A percentile compares a stretch with the other conserved stretches of the same genome.
Conservation (phyloP, 495 filamentous ascomycete species). For the Penicillium odoratum region DNA sequence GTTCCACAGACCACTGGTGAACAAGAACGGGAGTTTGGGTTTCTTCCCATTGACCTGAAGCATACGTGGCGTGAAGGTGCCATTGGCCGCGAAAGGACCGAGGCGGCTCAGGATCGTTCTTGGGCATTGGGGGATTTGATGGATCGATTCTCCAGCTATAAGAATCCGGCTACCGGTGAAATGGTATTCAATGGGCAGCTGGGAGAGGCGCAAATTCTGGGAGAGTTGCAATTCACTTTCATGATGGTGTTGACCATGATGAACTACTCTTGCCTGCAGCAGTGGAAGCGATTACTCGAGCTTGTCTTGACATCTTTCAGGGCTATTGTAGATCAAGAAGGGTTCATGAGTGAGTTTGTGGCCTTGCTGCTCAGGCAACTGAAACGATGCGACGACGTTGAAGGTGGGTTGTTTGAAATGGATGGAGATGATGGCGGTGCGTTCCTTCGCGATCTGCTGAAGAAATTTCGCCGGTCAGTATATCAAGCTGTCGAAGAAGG, state of each 20-base stretch:
- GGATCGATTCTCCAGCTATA: slow-evolving; percentile 29
- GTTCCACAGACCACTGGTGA: slow-evolving; percentile 12
- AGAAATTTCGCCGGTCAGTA: slow-evolving; percentile 49
- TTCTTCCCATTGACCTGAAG: slow-evolving; percentile 52
- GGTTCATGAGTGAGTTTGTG: slow-evolving; percentile 61
- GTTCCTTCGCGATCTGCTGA: slow-evolving; percentile 55
- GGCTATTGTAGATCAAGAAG: slow-evolving; percentile 56
- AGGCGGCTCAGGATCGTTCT: slow-evolving; percentile 67
- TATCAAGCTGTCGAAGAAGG: slow-evolving; percentile 39
- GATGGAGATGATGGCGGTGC: slow-evolving; percentile 53
- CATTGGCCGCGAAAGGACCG: slow-evolving; percentile 69
- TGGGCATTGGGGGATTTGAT: slow-evolving; percentile 66
- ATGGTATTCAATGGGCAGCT: slow-evolving; percentile 17
- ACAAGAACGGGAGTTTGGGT: slow-evolving; percentile 44
- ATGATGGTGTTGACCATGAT: slow-evolving; percentile 76
- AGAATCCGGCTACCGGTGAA: slow-evolving; percentile 18
- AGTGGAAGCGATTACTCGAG: slow-evolving; percentile 78
- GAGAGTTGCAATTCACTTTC: slow-evolving; percentile 85
- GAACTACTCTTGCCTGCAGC: slow-evolving; percentile 82
- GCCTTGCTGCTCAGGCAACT: slow-evolving; percentile 69
- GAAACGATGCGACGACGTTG: slow-evolving; percentile 67
- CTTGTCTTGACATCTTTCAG: slow-evolving; percentile 68
- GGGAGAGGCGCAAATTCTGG: slow-evolving; percentile 59
- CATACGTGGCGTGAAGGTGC: slow-evolving; percentile 68
- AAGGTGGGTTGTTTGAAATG: slow-evolving; percentile 56